Conservation (phyloP, 2,329 filamentous ascomycete species). For the Fusarium continuum region DNA sequence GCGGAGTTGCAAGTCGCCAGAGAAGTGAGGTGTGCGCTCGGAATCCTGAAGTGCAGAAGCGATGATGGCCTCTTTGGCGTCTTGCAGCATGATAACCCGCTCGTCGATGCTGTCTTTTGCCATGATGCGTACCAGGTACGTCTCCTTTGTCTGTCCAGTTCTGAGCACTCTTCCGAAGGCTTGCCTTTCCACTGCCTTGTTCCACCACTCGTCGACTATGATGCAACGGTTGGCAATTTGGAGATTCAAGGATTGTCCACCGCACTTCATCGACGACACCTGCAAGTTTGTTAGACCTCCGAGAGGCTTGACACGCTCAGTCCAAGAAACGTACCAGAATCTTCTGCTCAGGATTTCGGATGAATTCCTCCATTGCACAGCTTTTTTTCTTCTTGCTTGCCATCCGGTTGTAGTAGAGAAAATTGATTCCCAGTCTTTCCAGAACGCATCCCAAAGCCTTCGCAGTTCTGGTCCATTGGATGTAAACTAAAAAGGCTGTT, state of each 20-base stretch:
- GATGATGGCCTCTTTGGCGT: slow-evolving; percentile 60
- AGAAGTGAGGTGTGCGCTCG: slow-evolving; percentile 2
- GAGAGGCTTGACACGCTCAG: rapidly evolving
- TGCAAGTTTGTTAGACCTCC: slow-evolving; percentile 16
- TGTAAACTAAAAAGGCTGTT: slow-evolving; percentile 45
- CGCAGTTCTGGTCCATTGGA: slow-evolving; percentile 46
- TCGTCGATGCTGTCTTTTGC: slow-evolving; percentile 67
- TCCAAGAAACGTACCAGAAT: slow-evolving; percentile 48
- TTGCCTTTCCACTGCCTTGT: slow-evolving; percentile 68
- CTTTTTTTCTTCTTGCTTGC: slow-evolving; percentile 25
- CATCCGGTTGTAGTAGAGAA: slow-evolving; percentile 51
- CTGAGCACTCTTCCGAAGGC: slow-evolving; percentile 68
- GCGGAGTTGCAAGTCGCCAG: neutral
- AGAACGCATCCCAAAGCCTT: slow-evolving; percentile 52
- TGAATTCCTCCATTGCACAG: slow-evolving; percentile 39
- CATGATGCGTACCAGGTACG: slow-evolving; percentile 66
- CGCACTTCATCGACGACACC: slow-evolving; percentile 49
- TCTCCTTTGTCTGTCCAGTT: slow-evolving; percentile 70
- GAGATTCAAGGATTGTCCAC: slow-evolving; percentile 54
- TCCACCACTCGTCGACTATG: slow-evolving; percentile 69
- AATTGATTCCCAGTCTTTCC: slow-evolving; percentile 40
- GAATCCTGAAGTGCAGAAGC: slow-evolving; percentile 47
- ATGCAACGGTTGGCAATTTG: slow-evolving; percentile 62
- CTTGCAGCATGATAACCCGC: slow-evolving; percentile 64
- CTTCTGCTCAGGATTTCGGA: slow-evolving; percentile 11